Evolutionary conservation across 129 eudicot genomes (phyloP), one percentile per base, ranked within the genome.

Genomic region (Rutidosis leptorrhynchoides): DNA sequence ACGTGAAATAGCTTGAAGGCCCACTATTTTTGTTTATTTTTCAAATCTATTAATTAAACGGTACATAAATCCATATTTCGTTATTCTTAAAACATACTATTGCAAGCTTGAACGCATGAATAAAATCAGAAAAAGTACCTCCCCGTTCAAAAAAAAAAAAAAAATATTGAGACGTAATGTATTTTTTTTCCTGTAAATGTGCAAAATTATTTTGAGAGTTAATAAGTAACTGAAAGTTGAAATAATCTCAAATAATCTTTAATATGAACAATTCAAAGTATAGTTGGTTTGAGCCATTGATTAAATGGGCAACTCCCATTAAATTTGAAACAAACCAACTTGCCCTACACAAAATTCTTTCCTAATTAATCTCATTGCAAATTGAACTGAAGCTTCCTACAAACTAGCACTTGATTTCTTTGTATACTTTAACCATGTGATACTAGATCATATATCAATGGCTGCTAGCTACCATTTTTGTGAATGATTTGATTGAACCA

Each of bases 401-500:
- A n/a, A n/a, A 66, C 64, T 68, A 66, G 30, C 68, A 29, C 43
- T 22, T n/a, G n/a, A n/a, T 22, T 66, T 67, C 24, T 58, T 14
- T 43, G 37, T 27, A 35, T 33, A n/a, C n/a, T n/a, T n/a, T 54
- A 60, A 57, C 69, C 67, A 74, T 67, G 69, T 67, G 79, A 69
- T 72, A 79, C 64, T 79, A 79, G 81, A 71, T 63, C 49, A 32
- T 30, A 7, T 17, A 17, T 7, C 68, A 23, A 19, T 24, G 55
- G 53, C 68, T n/a, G n/a, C n/a, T 62, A 14, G 22, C 73, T 75
- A 82, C 83, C 81, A 77, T 45, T 86, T 77, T 17, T 81, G 84
- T 45, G 84, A 42, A 49, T 80, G 76, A 54, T 81, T 88, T 61
- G 78, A 82, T 54, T 85, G 96, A 42, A 77, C 78, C 64, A 93